These are phyloP conservation scores for Pleurotus sapidus DNA, from an alignment of 768 basidiomycete species.

Conservation along the genomic window DNA sequence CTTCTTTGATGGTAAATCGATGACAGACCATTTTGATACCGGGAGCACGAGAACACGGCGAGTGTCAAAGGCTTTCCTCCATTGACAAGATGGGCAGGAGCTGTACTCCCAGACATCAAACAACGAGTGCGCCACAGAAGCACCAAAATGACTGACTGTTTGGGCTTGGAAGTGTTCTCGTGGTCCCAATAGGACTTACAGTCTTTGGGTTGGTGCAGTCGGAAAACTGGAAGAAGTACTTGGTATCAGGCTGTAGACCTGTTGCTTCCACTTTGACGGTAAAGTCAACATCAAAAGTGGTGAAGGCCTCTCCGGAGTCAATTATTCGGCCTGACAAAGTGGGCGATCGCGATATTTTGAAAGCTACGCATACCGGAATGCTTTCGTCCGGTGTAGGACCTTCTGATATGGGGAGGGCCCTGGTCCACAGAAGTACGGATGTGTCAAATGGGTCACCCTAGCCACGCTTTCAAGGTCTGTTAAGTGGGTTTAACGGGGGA, in stretches of 20 bases:
- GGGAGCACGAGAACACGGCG: conserved; percentile 61
- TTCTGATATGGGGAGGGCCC: conserved; percentile 37
- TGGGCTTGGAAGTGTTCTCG: conserved; percentile 46
- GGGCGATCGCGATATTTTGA: conserved; percentile 36
- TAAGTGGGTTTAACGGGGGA: neutral
- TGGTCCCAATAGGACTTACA: conserved; percentile 45
- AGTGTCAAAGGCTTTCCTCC: conserved; percentile 50
- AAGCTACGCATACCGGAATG: conserved; percentile 49
- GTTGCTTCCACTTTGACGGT: conserved; percentile 60
- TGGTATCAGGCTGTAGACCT: conserved; percentile 44
- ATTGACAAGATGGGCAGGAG: conserved; percentile 44
- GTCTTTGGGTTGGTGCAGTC: conserved; percentile 47
- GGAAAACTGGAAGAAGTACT: conserved; percentile 53
- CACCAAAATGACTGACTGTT: conserved; percentile 31
- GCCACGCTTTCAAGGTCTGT: neutral
- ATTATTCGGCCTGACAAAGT: conserved; percentile 30
- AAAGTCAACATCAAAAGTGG: conserved; percentile 56
- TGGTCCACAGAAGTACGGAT: conserved; percentile 58
- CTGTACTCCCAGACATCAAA: conserved; percentile 20
- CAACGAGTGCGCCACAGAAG: neutral
- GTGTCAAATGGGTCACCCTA: conserved; percentile 55
- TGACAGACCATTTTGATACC: conserved; percentile 43
- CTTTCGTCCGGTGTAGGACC: conserved; percentile 39
- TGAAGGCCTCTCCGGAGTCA: conserved; percentile 49
- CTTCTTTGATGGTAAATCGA: neutral